These are phyloP conservation scores for Fusarium sp. DNA, from an alignment of 2,329 filamentous ascomycete species.

Conservation along the genomic window DNA sequence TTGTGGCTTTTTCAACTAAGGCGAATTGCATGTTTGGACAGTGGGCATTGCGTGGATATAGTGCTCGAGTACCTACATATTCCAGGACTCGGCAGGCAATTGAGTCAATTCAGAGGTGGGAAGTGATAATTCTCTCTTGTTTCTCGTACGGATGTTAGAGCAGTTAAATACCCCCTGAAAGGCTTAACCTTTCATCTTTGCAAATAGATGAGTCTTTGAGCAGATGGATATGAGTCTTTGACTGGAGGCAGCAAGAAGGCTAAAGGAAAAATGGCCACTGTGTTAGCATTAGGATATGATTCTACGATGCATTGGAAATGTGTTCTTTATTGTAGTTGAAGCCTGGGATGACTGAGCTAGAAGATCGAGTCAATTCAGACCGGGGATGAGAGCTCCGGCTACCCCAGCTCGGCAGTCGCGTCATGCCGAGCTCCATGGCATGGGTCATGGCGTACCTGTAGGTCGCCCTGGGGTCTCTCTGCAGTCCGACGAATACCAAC, in stretches of 20 bases:
- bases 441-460: neutral
- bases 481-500: neutral
- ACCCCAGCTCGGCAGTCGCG: neutral
- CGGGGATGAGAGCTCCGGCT: neutral
- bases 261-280: too few relatives aligned
- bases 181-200: too few relatives aligned
- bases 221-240: too few relatives aligned
- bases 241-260: too few relatives aligned
- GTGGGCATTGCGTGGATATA: neutral
- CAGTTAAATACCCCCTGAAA: too few relatives aligned
- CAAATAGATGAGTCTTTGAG: too few relatives aligned
- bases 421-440: neutral
- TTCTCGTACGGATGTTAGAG: too few relatives aligned
- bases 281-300: too few relatives aligned
- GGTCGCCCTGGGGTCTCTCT: neutral
- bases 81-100: neutral
- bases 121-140: too few relatives aligned
- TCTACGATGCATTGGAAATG: too few relatives aligned
- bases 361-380: neutral
- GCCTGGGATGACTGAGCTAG: too few relatives aligned
- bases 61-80: neutral
- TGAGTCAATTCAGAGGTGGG: neutral
- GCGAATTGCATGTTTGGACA: neutral
- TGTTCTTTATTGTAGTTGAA: too few relatives aligned
- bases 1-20: neutral